Base-by-base conservation (phyloP, 2,329 filamentous ascomycete genomes). In the Cladosporium halotolerans region DNA sequence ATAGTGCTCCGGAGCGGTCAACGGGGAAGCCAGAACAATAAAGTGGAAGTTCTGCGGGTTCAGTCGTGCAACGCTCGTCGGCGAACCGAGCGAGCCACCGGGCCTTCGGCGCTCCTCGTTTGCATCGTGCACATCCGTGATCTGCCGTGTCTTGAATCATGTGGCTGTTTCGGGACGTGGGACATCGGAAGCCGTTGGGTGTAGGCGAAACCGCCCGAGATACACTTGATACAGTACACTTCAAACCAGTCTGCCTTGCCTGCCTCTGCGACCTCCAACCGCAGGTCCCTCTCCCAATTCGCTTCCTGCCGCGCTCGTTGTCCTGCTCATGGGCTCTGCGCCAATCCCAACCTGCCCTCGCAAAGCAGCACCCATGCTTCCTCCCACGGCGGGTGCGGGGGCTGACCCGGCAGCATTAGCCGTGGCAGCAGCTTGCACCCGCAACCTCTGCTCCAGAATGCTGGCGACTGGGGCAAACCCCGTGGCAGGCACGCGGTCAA, bases 391-490 rank as follows among this genome's bases (percentile, higher is more conserved):
- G 18, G 40, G 5, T 8, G 56, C 57, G 34, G 60, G 46, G 13
- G 55, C 34, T 57, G 33, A 51, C 36, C 52, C 36, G 39, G 53
- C 31, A 14, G 48, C 39, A 23, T 39, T 38, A 44, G 51, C 45
- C 42, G 49, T 31, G 43, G 53, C 51, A 47, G 55, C 49, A 49
- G 53, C 45, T 56, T 55, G 31, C 54, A 59, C 50, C 57, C 58
- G 33, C 57, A 49, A 19, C 11, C 54, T 58, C 38, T 56, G 62
- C 33, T 54, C 57, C 47, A 55, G 56, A 36, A 60, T 52, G 55
- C 57, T 32, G 59, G 58, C 45, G 31, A 55, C 53, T 34, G 64
- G 62, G 13, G 67, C 67, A 49, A 69, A 70, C 2, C 68, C 68
- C 9, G 63, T 66, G 7, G 58, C 55, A 32, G 62, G 58, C 19